These are phyloP conservation scores for Vitis amurensis DNA, from an alignment of 164 flowering plant genomes.

Conservation along the genomic window DNA sequence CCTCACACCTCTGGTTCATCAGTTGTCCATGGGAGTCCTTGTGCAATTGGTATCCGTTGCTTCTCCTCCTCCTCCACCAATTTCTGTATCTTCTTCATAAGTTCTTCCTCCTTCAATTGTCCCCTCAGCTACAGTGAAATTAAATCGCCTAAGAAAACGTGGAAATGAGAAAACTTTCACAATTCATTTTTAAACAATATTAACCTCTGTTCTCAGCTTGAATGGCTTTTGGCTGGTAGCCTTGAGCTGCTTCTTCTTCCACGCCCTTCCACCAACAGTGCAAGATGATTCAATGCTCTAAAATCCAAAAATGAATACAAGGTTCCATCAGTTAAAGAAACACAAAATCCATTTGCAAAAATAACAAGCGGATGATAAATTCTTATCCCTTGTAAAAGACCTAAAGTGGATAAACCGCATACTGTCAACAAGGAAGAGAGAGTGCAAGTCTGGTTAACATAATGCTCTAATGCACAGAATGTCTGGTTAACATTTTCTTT, in stretches of 20 bases:
- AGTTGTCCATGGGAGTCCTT: constrained; percentile 99
- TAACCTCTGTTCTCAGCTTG: constrained; percentile 87
- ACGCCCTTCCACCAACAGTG: constrained; percentile 52
- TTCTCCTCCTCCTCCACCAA: constrained; percentile 76
- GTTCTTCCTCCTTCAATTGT: constrained; percentile 73
- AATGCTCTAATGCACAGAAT: no score
- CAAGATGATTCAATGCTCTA: constrained; percentile 80
- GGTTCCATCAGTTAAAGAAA: constrained; percentile 2
- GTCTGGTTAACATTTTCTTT: no score
- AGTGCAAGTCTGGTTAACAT: no score
- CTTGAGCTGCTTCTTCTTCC: constrained; percentile 65
- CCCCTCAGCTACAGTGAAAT: constrained; percentile 72
- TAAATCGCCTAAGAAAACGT: background rate
- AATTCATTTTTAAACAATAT: background rate
- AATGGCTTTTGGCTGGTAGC: constrained; percentile 78
- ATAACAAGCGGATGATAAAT: no score
- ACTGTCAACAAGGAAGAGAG: no score
- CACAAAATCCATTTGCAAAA: background rate
- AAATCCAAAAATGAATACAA: background rate
- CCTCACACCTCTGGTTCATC: constrained; percentile 97
- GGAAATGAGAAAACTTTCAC: background rate
- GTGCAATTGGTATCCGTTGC: constrained; percentile 79
- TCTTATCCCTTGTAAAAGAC: no score
- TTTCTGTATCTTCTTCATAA: constrained; percentile 69
- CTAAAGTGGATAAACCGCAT: no score